Conservation (phyloP, 768 basidiomycete genomes). For the Terana coerulea region DNA sequence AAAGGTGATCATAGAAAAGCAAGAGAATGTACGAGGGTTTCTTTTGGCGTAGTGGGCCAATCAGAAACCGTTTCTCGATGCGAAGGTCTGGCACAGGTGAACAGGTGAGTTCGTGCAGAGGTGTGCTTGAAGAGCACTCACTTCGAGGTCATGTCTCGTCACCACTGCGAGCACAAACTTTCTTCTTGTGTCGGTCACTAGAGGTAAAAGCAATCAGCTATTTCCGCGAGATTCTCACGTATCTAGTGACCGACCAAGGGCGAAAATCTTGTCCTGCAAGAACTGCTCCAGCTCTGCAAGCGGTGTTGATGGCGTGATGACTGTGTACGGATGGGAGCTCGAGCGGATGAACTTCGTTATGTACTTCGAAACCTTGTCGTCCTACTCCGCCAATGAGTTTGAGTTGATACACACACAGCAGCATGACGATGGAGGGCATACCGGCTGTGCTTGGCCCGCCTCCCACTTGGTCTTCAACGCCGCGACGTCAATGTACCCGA, state of each 20-base stretch:
- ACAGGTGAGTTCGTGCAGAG: no score
- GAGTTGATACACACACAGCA: no score
- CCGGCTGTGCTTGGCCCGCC: constrained; percentile 64
- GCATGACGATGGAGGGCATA: constrained; percentile 44
- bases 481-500: constrained; percentile 83
- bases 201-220: background rate
- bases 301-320: constrained; percentile 78
- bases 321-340: constrained; percentile 58
- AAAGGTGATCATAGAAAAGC: no score
- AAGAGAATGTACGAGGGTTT: no score
- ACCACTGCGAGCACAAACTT: constrained; percentile 84
- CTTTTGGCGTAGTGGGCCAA: no score
- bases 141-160: constrained; percentile 70
- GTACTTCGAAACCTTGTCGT: constrained; percentile 64
- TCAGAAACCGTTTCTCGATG: constrained; percentile 29
- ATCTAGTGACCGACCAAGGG: constrained; percentile 49
- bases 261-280: constrained; percentile 67
- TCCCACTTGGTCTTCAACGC: constrained; percentile 77
- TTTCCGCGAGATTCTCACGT: no score
- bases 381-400: no score
- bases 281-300: constrained; percentile 82
- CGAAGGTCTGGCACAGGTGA: constrained; percentile 32
- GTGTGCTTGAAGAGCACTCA: constrained; percentile 13
- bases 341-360: constrained; percentile 75
- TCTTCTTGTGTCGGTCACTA: constrained; percentile 79